Evolutionary conservation across 2,329 filamentous ascomycete species (phyloP).

Genomic region (Scortechinia acanthostroma): DNA sequence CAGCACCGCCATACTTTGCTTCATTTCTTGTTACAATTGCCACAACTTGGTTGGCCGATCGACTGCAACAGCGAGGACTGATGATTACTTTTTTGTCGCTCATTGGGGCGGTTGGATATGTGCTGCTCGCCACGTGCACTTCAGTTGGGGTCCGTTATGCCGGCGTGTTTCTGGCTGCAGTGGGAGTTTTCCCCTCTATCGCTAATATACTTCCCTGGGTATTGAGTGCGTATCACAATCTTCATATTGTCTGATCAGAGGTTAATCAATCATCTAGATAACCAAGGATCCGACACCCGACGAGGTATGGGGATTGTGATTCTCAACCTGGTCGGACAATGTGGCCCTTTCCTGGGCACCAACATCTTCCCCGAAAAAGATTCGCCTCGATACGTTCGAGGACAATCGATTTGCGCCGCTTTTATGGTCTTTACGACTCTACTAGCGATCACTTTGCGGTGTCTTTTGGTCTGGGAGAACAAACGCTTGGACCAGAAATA

Average conservation of each 20-base stretch:
- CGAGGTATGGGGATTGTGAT: constrained; percentile 57
- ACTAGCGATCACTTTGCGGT: constrained; percentile 19
- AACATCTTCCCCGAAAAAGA: constrained; percentile 45
- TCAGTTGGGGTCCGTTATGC: constrained; percentile 25
- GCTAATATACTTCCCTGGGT: constrained; percentile 67
- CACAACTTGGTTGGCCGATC: constrained; percentile 60
- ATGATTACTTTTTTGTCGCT: constrained; percentile 47
- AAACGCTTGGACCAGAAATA: constrained; percentile 17
- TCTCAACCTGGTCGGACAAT: constrained; percentile 55
- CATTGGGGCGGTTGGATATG: constrained; percentile 53
- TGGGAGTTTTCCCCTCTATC: constrained; percentile 60
- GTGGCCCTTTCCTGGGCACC: constrained; percentile 55
- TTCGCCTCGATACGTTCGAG: constrained; percentile 25
- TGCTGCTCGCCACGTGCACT: constrained; percentile 50
- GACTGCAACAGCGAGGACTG: constrained; percentile 53
- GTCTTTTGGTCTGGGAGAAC: constrained; percentile 22
- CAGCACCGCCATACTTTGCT: constrained; percentile 64
- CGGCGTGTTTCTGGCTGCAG: constrained; percentile 39
- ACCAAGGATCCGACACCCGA: constrained; percentile 61
- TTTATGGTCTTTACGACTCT: constrained; percentile 32
- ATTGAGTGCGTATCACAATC: constrained; percentile 25
- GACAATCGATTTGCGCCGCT: constrained; percentile 26
- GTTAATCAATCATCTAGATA: constrained; percentile 43
- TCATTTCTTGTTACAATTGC: constrained; percentile 55
- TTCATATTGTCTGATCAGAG: not conserved